A percentile compares a stretch with the other conserved stretches of the same genome.
Evolutionary conservation across 352 stramenopile genomes (phyloP).

Genomic region (Globisporangium acanthophoron): DNA sequence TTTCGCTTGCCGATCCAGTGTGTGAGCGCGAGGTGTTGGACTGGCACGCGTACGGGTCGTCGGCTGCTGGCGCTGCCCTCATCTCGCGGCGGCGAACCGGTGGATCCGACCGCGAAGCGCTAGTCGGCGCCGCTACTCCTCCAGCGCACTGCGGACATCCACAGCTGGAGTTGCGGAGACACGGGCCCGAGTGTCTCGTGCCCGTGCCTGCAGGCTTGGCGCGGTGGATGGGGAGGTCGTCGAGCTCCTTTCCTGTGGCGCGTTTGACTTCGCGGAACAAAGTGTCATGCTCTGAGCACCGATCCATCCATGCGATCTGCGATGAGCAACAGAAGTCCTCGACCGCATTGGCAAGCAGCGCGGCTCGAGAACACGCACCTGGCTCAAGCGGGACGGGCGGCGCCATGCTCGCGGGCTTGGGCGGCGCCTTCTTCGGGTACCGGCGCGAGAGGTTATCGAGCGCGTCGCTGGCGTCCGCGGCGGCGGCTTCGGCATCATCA

Average conservation of each 20-base stretch:
- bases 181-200: constrained; percentile 32
- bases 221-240: constrained; percentile 50
- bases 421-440: constrained; percentile 47
- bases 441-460: constrained; percentile 61
- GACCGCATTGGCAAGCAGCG: not conserved
- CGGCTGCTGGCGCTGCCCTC: constrained; percentile 9
- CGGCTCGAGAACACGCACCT: constrained; percentile 22
- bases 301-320: not conserved
- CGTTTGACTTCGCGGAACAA: constrained; percentile 81
- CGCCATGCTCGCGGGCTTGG: constrained; percentile 15
- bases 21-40: constrained; percentile 25
- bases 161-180: constrained; percentile 68
- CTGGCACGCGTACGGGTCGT: constrained; percentile 22
- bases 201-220: constrained; percentile 5
- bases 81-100: constrained; percentile 36
- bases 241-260: constrained; percentile 57
- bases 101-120: constrained; percentile 14
- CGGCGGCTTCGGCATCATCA: constrained; percentile 20
- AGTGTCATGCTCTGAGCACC: constrained; percentile 63
- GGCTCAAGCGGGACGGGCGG: constrained; percentile 33
- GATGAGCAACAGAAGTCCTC: constrained; percentile 20
- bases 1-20: constrained; percentile 27
- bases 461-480: constrained; percentile 29
- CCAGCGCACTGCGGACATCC: constrained; percentile 57
- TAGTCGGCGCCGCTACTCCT: constrained; percentile 7